Conservation (phyloP, 2,329 filamentous ascomycete genomes). For the Penicillium sp. region DNA sequence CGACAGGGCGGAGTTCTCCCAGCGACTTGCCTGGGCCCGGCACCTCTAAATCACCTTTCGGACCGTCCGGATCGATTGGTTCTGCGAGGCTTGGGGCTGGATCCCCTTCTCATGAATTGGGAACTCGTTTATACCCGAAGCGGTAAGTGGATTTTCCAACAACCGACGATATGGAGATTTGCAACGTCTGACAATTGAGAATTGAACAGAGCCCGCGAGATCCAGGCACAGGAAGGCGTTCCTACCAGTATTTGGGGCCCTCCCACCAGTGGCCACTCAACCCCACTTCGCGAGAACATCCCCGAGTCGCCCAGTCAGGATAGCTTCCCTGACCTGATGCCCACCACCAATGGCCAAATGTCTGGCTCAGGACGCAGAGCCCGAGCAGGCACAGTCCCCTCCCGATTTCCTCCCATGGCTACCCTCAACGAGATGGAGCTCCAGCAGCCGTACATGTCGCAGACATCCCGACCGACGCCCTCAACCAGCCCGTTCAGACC, state of each 20-base stretch:
- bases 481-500: constrained; percentile 87
- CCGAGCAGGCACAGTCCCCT: constrained; percentile 94
- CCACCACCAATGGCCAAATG: constrained; percentile 68
- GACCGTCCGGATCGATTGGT: constrained; percentile 60
- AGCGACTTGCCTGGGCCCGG: constrained; percentile 71
- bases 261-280: constrained; percentile 94
- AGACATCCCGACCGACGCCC: constrained; percentile 82
- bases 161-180: neutral
- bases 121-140: constrained; percentile 83
- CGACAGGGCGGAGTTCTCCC: constrained; percentile 78
- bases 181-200: constrained; percentile 15
- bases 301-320: constrained; percentile 92
- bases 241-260: constrained; percentile 83
- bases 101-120: constrained; percentile 93
- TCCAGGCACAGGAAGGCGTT: constrained; percentile 94
- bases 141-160: constrained; percentile 63
- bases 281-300: constrained; percentile 93
- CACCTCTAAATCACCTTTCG: constrained; percentile 73
- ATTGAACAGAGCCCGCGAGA: constrained; percentile 80
- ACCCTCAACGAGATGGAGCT: constrained; percentile 62
- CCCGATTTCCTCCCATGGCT: constrained; percentile 81
- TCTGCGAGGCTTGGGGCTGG: constrained; percentile 79
- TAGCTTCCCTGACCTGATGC: constrained; percentile 88
- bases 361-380: constrained; percentile 74
- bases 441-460: constrained; percentile 66